These are phyloP conservation scores for Circinella minor DNA, from an alignment of 371 early-diverging fungal species.

Conservation along the genomic window DNA sequence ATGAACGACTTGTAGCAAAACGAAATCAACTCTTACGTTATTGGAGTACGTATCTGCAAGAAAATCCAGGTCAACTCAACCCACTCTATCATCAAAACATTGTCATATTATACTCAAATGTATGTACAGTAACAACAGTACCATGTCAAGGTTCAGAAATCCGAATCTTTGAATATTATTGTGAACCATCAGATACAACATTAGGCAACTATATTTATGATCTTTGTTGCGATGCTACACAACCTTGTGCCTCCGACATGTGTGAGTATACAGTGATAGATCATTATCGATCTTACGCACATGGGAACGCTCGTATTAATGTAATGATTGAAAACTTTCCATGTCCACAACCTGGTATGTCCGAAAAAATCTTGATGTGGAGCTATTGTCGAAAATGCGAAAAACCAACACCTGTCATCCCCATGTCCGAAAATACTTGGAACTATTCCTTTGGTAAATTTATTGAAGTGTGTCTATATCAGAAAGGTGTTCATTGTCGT, in stretches of 20 bases:
- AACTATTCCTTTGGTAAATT: constrained; percentile 97
- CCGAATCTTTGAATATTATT: constrained; percentile 85
- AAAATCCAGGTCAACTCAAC: constrained; percentile 60
- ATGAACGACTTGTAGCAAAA: constrained; percentile 55
- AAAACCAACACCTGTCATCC: constrained; percentile 71
- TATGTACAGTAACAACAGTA: constrained; percentile 66
- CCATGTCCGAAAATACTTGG: constrained; percentile 91
- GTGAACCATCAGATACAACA: constrained; percentile 77
- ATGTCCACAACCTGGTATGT: constrained; percentile 72
- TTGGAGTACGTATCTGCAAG: constrained; percentile 63
- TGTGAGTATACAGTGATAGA: constrained; percentile 79
- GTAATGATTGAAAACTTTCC: constrained; percentile 77
- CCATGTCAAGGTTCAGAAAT: constrained; percentile 84
- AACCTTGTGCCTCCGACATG: constrained; percentile 68
- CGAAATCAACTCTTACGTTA: constrained; percentile 54
- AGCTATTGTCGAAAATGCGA: constrained; percentile 82
- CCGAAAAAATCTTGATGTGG: constrained; percentile 90
- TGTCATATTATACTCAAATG: constrained; percentile 74
- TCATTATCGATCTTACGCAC: constrained; percentile 89
- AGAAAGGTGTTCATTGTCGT: constrained; percentile 67
- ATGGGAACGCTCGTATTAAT: constrained; percentile 79
- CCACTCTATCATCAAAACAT: constrained; percentile 82
- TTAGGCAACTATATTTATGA: constrained; percentile 90
- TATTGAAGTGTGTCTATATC: constrained; percentile 89
- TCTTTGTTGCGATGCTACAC: constrained; percentile 72